Evolutionary conservation across 73 alveolate genomes (phyloP).

Genomic region (Paramecium bursaria): DNA sequence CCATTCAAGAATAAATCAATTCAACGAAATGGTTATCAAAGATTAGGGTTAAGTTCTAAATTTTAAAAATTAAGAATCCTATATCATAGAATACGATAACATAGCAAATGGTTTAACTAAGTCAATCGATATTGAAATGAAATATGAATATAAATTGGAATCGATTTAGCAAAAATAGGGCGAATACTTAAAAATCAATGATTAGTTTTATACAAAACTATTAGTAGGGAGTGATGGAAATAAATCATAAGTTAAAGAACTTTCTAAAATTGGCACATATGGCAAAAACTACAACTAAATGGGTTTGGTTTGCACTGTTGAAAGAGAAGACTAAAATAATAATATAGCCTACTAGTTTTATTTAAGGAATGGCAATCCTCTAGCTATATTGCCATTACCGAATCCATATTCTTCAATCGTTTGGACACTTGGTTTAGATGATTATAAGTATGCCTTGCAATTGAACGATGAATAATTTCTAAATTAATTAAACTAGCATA

Average conservation of each 20-base stretch:
- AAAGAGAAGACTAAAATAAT: constrained; percentile 64
- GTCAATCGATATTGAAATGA: constrained; percentile 41
- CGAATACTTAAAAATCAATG: constrained; percentile 46
- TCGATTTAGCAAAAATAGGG: constrained; percentile 5
- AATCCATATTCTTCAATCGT: constrained; percentile 76
- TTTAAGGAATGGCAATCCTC: constrained; percentile 77
- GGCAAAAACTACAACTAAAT: constrained; percentile 76
- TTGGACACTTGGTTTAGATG: constrained; percentile 79
- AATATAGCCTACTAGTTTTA: constrained; percentile 76
- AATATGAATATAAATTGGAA: constrained; percentile 58
- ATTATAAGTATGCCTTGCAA: constrained; percentile 61
- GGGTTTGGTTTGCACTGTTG: constrained; percentile 82
- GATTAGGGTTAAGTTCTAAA: constrained; percentile 36
- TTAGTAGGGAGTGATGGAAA: constrained; percentile 88
- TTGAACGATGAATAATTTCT: constrained; percentile 72
- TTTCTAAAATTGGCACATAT: constrained; percentile 70
- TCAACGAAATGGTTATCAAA: constrained; percentile 47
- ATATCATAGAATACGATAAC: constrained; percentile 65
- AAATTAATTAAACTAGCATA: constrained; percentile 71
- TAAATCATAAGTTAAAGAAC: constrained; percentile 75
- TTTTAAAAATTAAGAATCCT: constrained; percentile 37
- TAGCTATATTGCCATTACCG: constrained; percentile 86
- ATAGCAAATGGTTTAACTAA: constrained; percentile 43
- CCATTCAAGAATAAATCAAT: constrained; percentile 37
- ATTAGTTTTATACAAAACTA: constrained; percentile 68